Evolutionary conservation across 805 yeast species (phyloP), one percentile per base, ranked within the genome.

Genomic region (Debaryomyces hansenii): DNA sequence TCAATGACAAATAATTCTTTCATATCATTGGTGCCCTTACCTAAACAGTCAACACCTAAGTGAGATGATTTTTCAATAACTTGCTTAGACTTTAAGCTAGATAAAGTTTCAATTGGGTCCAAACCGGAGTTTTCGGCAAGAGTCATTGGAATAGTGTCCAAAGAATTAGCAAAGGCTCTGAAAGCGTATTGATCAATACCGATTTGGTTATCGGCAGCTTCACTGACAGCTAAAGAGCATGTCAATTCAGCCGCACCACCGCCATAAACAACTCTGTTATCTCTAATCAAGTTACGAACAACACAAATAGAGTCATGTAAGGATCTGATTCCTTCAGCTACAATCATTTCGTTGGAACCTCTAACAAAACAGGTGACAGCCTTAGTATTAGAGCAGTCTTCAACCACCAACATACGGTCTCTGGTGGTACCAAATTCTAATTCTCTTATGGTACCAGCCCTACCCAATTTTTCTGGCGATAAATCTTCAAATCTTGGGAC

Each of bases 241-340:
- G 96, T 79, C 44, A 94, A 84, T 72, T 94, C 99, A 32, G 98
- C 95, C 18, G 99, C 96, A 56, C 99, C 99, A 58, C 99, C 99
- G 53, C 99, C 99, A 62, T 94, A 94, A n/a, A 95, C 97, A 39
- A 94, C 89, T 67, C 97, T 81, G 64, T 83, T 85, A 67, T 95
- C 98, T 59, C 85, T 82, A 42, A 95, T 85, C 64, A 94, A 80
- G 71, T 94, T 95, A 73, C 99, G 87, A 24, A 94, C 99, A 38
- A 95, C 99, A 73, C 99, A 92, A 47, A 94, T 74, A 7, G 99
- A 88, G 66, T 94, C 99, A 61, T 94, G 98, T 48, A 94, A 77
- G 1, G 99, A 97, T 67, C 99, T 85, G 54, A 88, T 82, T 43
- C 97, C 95, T 73, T 94, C 99, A 61, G 92, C 99, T 27, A 89